These are phyloP conservation scores for Vitrella brassicaformis DNA, from an alignment of 73 alveolate genomes.

Conservation along the genomic window DNA sequence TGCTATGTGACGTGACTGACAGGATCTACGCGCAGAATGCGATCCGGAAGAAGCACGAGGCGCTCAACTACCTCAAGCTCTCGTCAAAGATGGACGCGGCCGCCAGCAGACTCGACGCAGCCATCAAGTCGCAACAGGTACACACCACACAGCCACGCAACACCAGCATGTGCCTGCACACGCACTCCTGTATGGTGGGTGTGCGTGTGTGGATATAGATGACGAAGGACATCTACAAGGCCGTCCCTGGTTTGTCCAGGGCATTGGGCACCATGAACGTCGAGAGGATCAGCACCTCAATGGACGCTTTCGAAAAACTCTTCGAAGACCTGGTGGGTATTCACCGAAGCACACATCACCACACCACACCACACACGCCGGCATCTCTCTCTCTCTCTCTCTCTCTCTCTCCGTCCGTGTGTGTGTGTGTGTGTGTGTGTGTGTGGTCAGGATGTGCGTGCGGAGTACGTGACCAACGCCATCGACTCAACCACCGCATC, in stretches of 20 bases:
- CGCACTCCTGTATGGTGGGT: background rate
- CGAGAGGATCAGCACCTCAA: slow-evolving; percentile 39
- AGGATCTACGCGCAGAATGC: slow-evolving; percentile 57
- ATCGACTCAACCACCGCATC: background rate
- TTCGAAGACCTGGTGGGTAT: slow-evolving; percentile 50
- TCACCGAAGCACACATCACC: no score
- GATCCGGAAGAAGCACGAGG: slow-evolving; percentile 53
- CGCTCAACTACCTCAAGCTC: slow-evolving; percentile 46
- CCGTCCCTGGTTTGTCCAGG: slow-evolving; percentile 29
- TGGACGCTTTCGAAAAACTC: slow-evolving; percentile 50
- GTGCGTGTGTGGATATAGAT: slow-evolving; percentile 2
- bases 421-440: background rate
- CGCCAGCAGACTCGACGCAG: slow-evolving; percentile 47
- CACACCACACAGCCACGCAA: slow-evolving; percentile 24
- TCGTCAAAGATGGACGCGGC: slow-evolving; percentile 54
- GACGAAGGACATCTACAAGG: slow-evolving; percentile 26
- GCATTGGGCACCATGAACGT: slow-evolving; percentile 43
- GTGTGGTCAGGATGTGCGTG: background rate
- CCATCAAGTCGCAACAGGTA: slow-evolving; percentile 50
- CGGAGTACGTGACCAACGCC: background rate
- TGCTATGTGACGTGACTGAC: no score
- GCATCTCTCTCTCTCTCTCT: background rate
- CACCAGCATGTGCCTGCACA: background rate
- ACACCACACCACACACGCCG: no score
- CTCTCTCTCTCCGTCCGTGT: background rate